These are phyloP conservation scores for Microbotryum saponariae DNA, from an alignment of 1,284 basidiomycete species.

Conservation along the genomic window DNA sequence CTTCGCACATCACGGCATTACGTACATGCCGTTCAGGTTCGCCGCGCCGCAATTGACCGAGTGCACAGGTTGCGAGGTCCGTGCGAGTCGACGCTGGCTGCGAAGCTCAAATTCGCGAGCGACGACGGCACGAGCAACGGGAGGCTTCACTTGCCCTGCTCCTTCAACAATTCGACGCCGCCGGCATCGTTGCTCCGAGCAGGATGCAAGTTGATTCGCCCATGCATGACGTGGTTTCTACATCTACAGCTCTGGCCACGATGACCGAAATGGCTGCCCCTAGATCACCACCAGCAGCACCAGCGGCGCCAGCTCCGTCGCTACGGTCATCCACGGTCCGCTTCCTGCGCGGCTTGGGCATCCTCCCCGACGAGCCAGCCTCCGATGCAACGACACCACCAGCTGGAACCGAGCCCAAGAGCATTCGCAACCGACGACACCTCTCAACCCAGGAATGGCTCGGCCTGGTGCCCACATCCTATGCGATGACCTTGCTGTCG, in stretches of 20 bases:
- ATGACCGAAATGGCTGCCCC: neutral
- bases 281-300: neutral
- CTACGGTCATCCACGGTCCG: constrained; percentile 8
- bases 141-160: too few species aligned
- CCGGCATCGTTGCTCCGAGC: neutral
- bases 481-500: constrained; percentile 19
- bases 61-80: too few species aligned
- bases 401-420: neutral
- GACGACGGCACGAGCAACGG: too few species aligned
- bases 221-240: neutral
- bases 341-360: constrained; percentile 9
- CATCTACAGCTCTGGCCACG: too few species aligned
- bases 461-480: constrained; percentile 19
- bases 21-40: constrained; percentile 48
- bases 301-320: neutral
- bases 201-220: neutral
- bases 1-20: constrained; percentile 69
- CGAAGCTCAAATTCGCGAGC: too few species aligned
- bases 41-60: constrained; percentile 50
- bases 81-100: too few species aligned
- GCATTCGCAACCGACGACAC: neutral
- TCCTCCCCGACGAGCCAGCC: neutral
- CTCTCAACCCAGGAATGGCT: constrained; percentile 5
- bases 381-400: neutral
- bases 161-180: neutral